Evolutionary conservation across 1,284 basidiomycete genomes (phyloP), one percentile per base, ranked within the genome.

Genomic region (Apiotrichum veenhuisii): DNA sequence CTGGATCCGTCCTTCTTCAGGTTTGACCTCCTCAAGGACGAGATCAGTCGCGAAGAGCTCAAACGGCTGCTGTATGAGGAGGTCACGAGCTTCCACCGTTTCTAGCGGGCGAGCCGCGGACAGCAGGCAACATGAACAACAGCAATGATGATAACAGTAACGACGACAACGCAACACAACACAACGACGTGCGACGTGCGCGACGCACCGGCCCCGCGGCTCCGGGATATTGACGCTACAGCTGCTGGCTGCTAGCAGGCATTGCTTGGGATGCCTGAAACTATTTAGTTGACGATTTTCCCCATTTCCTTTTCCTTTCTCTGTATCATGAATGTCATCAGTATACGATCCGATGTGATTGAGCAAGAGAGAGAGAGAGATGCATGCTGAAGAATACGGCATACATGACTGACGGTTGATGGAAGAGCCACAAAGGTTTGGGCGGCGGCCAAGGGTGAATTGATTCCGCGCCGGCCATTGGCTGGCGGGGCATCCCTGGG

Each of bases 21-120:
- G 69, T 96, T 96, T 73, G 93, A 96, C 73, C 79, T 91, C 58
- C 87, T 91, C 80, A 94, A 95, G 80, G 92, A 95, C 63, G 89
- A 91, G 65, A 92, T 94, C 77, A 90, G 87, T 68, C 83, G 90
- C 41, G 91, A 84, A 33, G 85, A 90, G 67, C 77, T 93, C 48
- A 91, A 91, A 66, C 65, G 65, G 54, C 58, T 78, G 43, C 64
- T 77, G 62, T 87, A 85, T 71, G 84, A 86, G 54, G 87, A 89
- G 76, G 85, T 89, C 59, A 87, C 89, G 83, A 82, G 85, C 41
- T 92, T 92, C 83, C 80, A 65, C 27, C 46, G 46, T 12, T 34
- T 48, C 22, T 48, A 48, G 46, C 1, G 30, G 26, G 5, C 12
- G 15, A 10, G 20, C 9, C 20, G 10, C 8, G 41, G 8, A 4